Evolutionary conservation across 129 eudicot species (phyloP), one percentile per base, ranked within the genome.

Genomic region (Erigeron canadensis): DNA sequence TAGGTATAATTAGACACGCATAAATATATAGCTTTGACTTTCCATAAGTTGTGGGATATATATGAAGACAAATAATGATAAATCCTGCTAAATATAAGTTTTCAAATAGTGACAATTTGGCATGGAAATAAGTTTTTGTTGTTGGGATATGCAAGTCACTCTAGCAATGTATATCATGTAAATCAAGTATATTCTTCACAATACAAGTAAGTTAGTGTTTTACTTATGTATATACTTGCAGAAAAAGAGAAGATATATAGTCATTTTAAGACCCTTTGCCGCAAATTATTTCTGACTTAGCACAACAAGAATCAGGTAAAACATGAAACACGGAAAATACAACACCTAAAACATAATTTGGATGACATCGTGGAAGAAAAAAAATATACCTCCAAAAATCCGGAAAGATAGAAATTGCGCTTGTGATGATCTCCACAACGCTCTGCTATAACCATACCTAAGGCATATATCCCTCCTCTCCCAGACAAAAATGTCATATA

Each of bases 401-500:
- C 73, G 13, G 67, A 42, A 81, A 92, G 41, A 73, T 84, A 92
- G 17, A 80, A 75, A 79, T 60, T 78, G 4, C 86, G 85, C 76
- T 76, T 85, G 46, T 57, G 74, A 61, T 71, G 71, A 86, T 87
- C 96, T 65, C 91, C 91, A 18, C 68, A 41, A 54, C 75, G 74
- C 75, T 81, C 85, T 39, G 96, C 88, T 5, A 84, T 67, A 48
- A 92, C 92, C 28, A 89, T 95, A 44, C 98, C 98, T 53, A 92
- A 66, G 0, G 95, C 91, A 75, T 86, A 89, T 62, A 92, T 63
- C 50, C 98, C 98, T 69, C 96, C 98, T 82, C 82, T 82, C 42
- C 98, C 98, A 67, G 89, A 77, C 67, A 92, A 79, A 80, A 92
- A 92, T 1, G 96, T 92, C 85, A 85, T 81, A 64, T 89, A 83